Evolutionary conservation across 2,329 filamentous ascomycete genomes (phyloP).

Genomic region (Trichoderma afroharzianum): DNA sequence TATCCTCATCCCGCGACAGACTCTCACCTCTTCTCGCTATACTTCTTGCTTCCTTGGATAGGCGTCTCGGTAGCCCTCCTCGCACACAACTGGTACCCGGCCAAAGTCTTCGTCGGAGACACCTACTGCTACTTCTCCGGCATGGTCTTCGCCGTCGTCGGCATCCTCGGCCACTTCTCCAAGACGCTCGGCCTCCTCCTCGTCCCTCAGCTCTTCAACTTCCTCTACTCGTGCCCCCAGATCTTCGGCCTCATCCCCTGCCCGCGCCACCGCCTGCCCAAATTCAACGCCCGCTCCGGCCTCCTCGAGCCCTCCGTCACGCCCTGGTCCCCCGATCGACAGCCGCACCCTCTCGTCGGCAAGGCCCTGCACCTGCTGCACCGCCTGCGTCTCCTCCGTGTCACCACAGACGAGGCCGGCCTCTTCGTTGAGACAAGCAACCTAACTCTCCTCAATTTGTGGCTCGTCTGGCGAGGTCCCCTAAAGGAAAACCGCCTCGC

Average conservation of each 20-base stretch:
- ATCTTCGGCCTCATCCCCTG: slow-evolving; percentile 88
- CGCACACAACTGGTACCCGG: slow-evolving; percentile 93
- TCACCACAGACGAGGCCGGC: slow-evolving; percentile 65
- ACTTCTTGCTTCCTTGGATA: slow-evolving; percentile 89
- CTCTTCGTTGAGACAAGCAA: slow-evolving; percentile 79
- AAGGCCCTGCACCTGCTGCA: slow-evolving; percentile 65
- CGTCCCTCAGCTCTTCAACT: slow-evolving; percentile 94
- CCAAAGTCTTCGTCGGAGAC: slow-evolving; percentile 92
- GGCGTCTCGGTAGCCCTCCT: slow-evolving; percentile 85
- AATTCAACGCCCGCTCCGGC: slow-evolving; percentile 80
- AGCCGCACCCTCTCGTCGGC: slow-evolving; percentile 63
- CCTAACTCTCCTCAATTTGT: slow-evolving; percentile 90
- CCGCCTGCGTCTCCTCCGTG: slow-evolving; percentile 62
- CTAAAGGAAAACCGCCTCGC: slow-evolving; percentile 83
- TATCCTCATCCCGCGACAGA: slow-evolving; percentile 93
- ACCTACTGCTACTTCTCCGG: slow-evolving; percentile 99
- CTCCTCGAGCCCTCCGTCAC: slow-evolving; percentile 84
- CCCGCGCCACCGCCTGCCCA: slow-evolving; percentile 85
- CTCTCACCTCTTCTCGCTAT: slow-evolving; percentile 93
- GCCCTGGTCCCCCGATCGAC: slow-evolving; percentile 63
- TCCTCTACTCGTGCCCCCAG: slow-evolving; percentile 88
- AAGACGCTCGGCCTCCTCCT: slow-evolving; percentile 92
- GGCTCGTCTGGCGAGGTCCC: slow-evolving; percentile 92
- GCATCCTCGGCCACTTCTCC: slow-evolving; percentile 95
- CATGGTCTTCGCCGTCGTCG: slow-evolving; percentile 97